Conservation (phyloP, 2,329 filamentous ascomycete species). For the Neofusicoccum kwambonambiense region DNA sequence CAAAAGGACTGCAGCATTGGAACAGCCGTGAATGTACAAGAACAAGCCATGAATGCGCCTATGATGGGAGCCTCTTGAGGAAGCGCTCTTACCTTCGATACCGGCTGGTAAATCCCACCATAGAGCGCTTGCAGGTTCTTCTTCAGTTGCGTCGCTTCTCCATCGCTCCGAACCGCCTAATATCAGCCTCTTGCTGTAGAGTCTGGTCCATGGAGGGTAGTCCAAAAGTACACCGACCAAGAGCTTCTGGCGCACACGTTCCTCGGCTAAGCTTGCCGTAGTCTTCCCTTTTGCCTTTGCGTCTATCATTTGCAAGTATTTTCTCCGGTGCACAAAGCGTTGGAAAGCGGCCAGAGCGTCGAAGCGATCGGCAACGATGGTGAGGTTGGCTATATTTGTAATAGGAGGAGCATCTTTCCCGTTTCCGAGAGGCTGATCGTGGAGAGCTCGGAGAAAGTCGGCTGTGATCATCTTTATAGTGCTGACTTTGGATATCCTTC, state of each 20-base stretch:
- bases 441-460: slow-evolving; percentile 67
- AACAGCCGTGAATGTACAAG: neutral
- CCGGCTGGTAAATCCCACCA: slow-evolving; percentile 74
- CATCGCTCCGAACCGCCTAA: slow-evolving; percentile 63
- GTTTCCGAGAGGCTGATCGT: slow-evolving; percentile 50
- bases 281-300: slow-evolving; percentile 45
- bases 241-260: slow-evolving; percentile 67
- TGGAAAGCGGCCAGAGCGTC: slow-evolving; percentile 60
- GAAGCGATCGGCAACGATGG: slow-evolving; percentile 72
- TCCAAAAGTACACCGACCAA: slow-evolving; percentile 66
- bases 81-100: slow-evolving; percentile 55
- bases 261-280: slow-evolving; percentile 53
- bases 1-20: neutral
- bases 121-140: slow-evolving; percentile 45
- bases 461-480: slow-evolving; percentile 62
- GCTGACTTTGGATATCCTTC: slow-evolving; percentile 62
- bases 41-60: neutral
- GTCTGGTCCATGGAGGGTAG: slow-evolving; percentile 59
- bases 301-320: slow-evolving; percentile 43
- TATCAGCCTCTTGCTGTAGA: slow-evolving; percentile 65
- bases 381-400: slow-evolving; percentile 64
- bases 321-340: slow-evolving; percentile 51
- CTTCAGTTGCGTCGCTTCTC: slow-evolving; percentile 38
- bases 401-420: slow-evolving; percentile 48
- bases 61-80: neutral